Percentiles rank a stretch among this genome's conserved stretches.
These are phyloP conservation scores for Flaveria sonorensis DNA, from an alignment of 129 eudicot genomes.

Conservation along the genomic window DNA sequence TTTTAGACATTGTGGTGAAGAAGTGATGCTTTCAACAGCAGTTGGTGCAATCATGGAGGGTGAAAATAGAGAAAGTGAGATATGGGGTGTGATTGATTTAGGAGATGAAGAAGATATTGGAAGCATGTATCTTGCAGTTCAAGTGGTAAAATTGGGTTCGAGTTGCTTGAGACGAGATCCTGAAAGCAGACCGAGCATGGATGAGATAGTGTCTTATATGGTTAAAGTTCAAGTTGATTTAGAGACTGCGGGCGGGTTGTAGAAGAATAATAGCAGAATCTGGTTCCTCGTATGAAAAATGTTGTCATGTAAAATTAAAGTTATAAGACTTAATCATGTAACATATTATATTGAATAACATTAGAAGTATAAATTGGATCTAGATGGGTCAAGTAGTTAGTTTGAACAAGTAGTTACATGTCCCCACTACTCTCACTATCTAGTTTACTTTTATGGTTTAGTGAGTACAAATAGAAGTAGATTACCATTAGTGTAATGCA, in stretches of 20 bases:
- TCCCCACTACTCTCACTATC: too few species aligned
- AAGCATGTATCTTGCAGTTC: conserved; percentile 42
- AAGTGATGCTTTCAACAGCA: conserved; percentile 37
- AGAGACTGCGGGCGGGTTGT: conserved; percentile 1
- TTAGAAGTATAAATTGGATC: too few species aligned
- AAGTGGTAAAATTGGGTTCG: conserved; percentile 44
- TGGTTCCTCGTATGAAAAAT: background rate
- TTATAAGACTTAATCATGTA: background rate
- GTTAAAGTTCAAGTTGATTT: conserved; percentile 40
- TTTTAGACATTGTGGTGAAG: conserved; percentile 34
- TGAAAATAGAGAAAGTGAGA: conserved; percentile 41
- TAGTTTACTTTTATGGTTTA: too few species aligned
- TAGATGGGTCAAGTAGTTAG: too few species aligned
- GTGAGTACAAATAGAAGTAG: too few species aligned
- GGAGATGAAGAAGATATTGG: conserved; percentile 28
- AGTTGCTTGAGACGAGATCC: conserved; percentile 51
- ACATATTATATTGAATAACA: too few species aligned
- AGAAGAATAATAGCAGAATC: background rate
- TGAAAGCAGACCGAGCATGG: conserved; percentile 52
- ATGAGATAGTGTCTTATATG: conserved; percentile 52
- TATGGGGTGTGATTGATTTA: conserved; percentile 35
- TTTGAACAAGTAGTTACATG: too few species aligned
- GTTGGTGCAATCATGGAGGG: conserved; percentile 19
- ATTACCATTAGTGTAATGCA: too few species aligned
- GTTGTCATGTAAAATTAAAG: conserved; percentile 1